Conservation (phyloP, 768 basidiomycete genomes). For the Boletus speciosus region DNA sequence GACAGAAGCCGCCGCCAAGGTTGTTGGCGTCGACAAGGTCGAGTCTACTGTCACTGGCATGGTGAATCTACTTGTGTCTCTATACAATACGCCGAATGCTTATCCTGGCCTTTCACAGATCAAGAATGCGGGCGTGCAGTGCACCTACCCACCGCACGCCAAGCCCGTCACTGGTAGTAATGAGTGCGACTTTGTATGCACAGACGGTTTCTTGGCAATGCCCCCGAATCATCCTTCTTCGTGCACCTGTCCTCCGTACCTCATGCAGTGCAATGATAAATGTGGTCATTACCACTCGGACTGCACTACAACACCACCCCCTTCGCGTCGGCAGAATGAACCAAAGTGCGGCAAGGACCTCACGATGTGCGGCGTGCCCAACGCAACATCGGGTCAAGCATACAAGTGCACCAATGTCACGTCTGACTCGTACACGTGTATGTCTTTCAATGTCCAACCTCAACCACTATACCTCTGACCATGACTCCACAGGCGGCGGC, state of each 20-base stretch:
- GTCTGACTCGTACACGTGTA: constrained; percentile 30
- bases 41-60: constrained; percentile 17
- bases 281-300: constrained; percentile 25
- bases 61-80: constrained; percentile 11
- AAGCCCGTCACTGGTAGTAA: constrained; percentile 14
- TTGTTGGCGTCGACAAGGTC: constrained; percentile 25
- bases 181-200: constrained; percentile 31
- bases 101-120: constrained; percentile 17
- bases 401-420: constrained; percentile 32
- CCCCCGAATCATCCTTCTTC: constrained; percentile 14
- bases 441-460: constrained; percentile 8
- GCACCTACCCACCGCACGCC: constrained; percentile 33
- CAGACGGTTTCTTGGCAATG: constrained; percentile 25
- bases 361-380: constrained; percentile 26
- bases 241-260: constrained; percentile 28
- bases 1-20: constrained; percentile 19
- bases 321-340: constrained; percentile 16
- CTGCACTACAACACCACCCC: constrained; percentile 16
- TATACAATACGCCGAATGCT: neutral
- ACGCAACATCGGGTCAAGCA: constrained; percentile 10
- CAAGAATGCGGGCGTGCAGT: constrained; percentile 19
- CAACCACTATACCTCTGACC: neutral
- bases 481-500: constrained; percentile 31
- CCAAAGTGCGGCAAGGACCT: constrained; percentile 22
- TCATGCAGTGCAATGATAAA: constrained; percentile 30